These are phyloP conservation scores for Paraphoma chrysanthemicola DNA, from an alignment of 2,329 filamentous ascomycete genomes.

Conservation along the genomic window DNA sequence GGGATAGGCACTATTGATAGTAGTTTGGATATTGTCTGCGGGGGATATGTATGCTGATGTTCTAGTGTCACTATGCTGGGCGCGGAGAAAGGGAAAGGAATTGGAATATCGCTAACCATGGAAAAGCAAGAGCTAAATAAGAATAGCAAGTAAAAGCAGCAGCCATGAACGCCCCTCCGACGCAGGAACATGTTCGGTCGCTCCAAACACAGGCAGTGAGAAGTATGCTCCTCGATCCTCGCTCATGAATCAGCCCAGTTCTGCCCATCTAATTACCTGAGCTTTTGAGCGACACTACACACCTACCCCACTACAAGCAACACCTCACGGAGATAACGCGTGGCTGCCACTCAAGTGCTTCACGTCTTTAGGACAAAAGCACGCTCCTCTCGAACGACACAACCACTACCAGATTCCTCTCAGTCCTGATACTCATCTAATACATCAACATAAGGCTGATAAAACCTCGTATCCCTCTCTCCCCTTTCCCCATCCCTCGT, in stretches of 20 bases:
- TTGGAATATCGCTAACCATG: no score
- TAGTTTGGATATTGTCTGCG: not conserved
- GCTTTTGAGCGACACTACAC: no score
- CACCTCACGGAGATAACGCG: not conserved
- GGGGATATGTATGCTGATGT: not conserved
- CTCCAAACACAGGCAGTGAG: no score
- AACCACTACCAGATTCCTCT: not conserved
- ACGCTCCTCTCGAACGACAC: not conserved
- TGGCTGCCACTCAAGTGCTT: no score
- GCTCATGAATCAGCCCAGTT: no score
- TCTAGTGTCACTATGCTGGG: not conserved
- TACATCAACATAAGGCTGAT: conserved; percentile 20
- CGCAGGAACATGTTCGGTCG: no score
- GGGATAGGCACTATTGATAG: conserved; percentile 12
- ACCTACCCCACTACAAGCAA: not conserved
- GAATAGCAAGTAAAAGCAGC: no score
- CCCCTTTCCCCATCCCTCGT: not conserved
- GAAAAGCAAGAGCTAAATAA: no score
- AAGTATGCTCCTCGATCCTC: no score
- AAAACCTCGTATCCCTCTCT: conserved; percentile 19
- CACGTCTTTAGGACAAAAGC: not conserved
- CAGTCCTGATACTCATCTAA: conserved; percentile 18
- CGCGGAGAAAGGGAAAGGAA: not conserved
- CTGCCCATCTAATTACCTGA: no score
- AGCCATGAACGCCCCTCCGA: no score